phyloP scores from a whole-genome alignment of 108 stramenopile species.

The Nannochloropsis salina region DNA sequence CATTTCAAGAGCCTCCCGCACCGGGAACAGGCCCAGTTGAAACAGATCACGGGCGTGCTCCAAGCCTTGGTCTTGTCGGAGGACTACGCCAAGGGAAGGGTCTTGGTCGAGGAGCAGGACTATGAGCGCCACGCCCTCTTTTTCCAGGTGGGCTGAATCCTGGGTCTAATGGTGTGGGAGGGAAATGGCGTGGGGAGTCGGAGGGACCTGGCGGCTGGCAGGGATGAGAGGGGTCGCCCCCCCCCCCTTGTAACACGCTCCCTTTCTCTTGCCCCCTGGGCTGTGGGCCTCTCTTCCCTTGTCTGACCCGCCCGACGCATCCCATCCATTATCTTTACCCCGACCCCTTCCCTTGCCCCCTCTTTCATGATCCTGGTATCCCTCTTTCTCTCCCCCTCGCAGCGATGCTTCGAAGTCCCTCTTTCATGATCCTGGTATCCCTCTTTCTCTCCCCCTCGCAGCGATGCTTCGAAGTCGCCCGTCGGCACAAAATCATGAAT shows the following conservation, averaged over 20 bases:
- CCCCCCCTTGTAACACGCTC: too few relatives aligned
- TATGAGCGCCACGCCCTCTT: constrained; percentile 42
- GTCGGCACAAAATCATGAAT: constrained; percentile 77
- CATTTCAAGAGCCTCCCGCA: constrained; percentile 41
- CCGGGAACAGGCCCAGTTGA: constrained; percentile 50
- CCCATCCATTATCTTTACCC: too few relatives aligned
- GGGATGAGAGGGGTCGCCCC: too few relatives aligned
- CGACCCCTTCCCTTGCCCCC: too few relatives aligned
- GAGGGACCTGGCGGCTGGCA: too few relatives aligned
- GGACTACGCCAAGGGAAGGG: constrained; percentile 60
- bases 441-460: not conserved
- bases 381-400: not conserved
- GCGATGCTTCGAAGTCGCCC: constrained; percentile 61
- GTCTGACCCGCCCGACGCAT: too few relatives aligned
- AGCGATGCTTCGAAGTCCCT: constrained; percentile 63
- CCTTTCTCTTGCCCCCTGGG: too few relatives aligned
- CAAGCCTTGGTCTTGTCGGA: constrained; percentile 61
- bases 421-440: not conserved
- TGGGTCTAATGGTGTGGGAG: not conserved
- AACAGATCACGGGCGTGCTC: constrained; percentile 58
- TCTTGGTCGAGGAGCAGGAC: constrained; percentile 39
- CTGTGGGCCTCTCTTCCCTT: too few relatives aligned
- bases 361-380: too few relatives aligned
- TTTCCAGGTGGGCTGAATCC: constrained; percentile 34
- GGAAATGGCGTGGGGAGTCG: constrained; percentile 24